Evolutionary conservation across 208 protist genomes (phyloP).

Genomic region (Crithidia bombi): DNA sequence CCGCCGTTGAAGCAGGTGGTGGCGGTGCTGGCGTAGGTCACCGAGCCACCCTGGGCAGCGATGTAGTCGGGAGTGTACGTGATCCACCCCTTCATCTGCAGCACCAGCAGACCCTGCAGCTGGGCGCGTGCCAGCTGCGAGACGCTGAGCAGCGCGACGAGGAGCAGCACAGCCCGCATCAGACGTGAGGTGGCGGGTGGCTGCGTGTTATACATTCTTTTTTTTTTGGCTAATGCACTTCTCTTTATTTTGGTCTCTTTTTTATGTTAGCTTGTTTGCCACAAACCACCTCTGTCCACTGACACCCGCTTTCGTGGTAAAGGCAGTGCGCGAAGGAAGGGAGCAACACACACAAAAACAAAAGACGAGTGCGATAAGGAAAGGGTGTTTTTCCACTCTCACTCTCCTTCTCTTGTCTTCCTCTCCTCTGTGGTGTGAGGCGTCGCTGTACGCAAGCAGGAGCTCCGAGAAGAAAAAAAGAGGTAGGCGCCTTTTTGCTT

Average conservation of each 20-base stretch:
- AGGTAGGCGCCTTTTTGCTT: too few relatives aligned
- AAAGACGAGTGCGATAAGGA: too few relatives aligned
- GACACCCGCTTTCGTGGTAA: too few relatives aligned
- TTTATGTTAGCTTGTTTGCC: background rate
- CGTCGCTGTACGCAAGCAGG: too few relatives aligned
- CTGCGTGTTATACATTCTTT: conserved; percentile 6
- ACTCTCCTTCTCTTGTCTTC: too few relatives aligned
- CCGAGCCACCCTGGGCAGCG: background rate
- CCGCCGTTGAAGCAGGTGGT: conserved; percentile 25
- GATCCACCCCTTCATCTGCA: conserved; percentile 39
- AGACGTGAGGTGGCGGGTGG: background rate
- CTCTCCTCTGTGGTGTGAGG: too few relatives aligned
- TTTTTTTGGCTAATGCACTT: background rate
- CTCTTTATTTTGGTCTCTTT: background rate
- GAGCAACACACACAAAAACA: background rate
- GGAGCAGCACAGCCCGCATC: conserved; percentile 12
- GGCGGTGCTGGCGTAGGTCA: conserved; percentile 15
- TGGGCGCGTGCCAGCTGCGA: conserved; percentile 11
- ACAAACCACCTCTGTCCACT: too few relatives aligned
- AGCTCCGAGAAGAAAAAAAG: too few relatives aligned
- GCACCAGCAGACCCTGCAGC: conserved; percentile 26
- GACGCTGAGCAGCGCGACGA: conserved; percentile 20
- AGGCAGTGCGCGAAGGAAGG: background rate
- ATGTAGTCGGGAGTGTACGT: background rate
- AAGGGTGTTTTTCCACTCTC: too few relatives aligned